Evolutionary conservation across 208 protist species (phyloP).

Genomic region (Leishmania aethiopica): DNA sequence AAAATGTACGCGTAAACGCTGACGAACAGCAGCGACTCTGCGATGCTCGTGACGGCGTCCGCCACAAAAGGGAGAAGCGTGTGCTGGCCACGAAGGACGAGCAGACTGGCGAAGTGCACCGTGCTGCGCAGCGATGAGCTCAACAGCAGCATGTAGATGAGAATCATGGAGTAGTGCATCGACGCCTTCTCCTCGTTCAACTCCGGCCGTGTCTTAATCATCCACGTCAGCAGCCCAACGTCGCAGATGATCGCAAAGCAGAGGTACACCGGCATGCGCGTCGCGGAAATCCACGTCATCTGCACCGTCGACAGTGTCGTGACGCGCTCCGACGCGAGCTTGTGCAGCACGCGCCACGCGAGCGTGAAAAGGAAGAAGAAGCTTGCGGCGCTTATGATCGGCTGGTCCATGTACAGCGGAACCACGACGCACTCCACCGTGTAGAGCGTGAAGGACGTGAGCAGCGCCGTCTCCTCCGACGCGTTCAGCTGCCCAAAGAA

Average conservation of each 20-base stretch:
- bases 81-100: slow-evolving; percentile 27
- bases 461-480: slow-evolving; percentile 43
- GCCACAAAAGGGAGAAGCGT: slow-evolving; percentile 48
- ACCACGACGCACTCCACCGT: slow-evolving; percentile 58
- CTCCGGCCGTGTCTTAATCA: slow-evolving; percentile 22
- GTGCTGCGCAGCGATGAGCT: slow-evolving; percentile 27
- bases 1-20: slow-evolving; percentile 55
- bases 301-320: slow-evolving; percentile 33
- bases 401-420: slow-evolving; percentile 47
- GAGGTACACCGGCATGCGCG: slow-evolving; percentile 35
- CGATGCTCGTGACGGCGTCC: slow-evolving; percentile 35
- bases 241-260: slow-evolving; percentile 31
- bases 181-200: slow-evolving; percentile 21
- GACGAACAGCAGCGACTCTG: slow-evolving; percentile 48
- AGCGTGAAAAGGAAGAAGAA: slow-evolving; percentile 40
- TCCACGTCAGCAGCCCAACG: slow-evolving; percentile 19
- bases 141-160: slow-evolving; percentile 41
- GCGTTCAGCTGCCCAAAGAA: slow-evolving; percentile 77
- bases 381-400: slow-evolving; percentile 35
- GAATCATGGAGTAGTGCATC: slow-evolving; percentile 34
- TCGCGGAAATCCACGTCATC: slow-evolving; percentile 18
- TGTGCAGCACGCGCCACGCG: slow-evolving; percentile 60
- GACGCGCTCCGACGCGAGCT: slow-evolving; percentile 64
- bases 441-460: slow-evolving; percentile 44
- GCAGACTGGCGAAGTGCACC: slow-evolving; percentile 29